Percentiles rank a stretch among this genome's conserved stretches.
These are phyloP conservation scores for Rhizopogon vinicolor DNA, from an alignment of 768 basidiomycete species.

Conservation along the genomic window DNA sequence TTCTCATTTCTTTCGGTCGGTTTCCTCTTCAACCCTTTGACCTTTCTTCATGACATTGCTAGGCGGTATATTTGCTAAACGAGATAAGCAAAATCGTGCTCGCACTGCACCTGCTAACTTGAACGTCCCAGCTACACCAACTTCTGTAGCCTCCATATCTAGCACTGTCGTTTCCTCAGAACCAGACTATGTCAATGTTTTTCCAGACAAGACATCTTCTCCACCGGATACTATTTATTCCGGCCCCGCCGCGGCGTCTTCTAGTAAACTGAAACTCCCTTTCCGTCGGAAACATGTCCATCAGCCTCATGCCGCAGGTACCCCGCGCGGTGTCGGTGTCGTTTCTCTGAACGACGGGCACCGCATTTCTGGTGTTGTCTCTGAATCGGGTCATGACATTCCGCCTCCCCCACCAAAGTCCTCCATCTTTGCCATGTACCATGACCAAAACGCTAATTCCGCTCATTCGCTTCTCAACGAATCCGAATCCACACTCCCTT, in stretches of 20 bases:
- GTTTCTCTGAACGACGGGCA: slow-evolving; percentile 22
- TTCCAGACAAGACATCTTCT: slow-evolving; percentile 16
- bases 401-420: slow-evolving; percentile 62
- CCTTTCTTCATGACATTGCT: slow-evolving; percentile 23
- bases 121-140: neutral
- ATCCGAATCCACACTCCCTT: slow-evolving; percentile 23
- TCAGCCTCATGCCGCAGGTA: slow-evolving; percentile 7
- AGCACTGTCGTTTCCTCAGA: slow-evolving; percentile 24
- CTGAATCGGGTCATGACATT: slow-evolving; percentile 40
- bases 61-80: slow-evolving; percentile 23
- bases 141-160: slow-evolving; percentile 11
- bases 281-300: slow-evolving; percentile 35
- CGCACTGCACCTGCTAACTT: slow-evolving; percentile 1
- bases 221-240: slow-evolving; percentile 14
- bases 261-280: slow-evolving; percentile 41
- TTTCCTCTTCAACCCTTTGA: slow-evolving; percentile 3
- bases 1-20: too few species aligned
- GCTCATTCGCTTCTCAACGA: slow-evolving; percentile 59
- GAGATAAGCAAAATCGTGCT: slow-evolving; percentile 11
- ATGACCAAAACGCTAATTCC: slow-evolving; percentile 48
- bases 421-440: slow-evolving; percentile 58
- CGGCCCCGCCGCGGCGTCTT: slow-evolving; percentile 25
- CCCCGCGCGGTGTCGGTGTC: slow-evolving; percentile 3
- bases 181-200: slow-evolving; percentile 28
- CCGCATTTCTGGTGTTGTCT: slow-evolving; percentile 32